Evolutionary conservation across 2,329 filamentous ascomycete genomes (phyloP), one percentile per base, ranked within the genome.

Genomic region (Botryotinia globosa): DNA sequence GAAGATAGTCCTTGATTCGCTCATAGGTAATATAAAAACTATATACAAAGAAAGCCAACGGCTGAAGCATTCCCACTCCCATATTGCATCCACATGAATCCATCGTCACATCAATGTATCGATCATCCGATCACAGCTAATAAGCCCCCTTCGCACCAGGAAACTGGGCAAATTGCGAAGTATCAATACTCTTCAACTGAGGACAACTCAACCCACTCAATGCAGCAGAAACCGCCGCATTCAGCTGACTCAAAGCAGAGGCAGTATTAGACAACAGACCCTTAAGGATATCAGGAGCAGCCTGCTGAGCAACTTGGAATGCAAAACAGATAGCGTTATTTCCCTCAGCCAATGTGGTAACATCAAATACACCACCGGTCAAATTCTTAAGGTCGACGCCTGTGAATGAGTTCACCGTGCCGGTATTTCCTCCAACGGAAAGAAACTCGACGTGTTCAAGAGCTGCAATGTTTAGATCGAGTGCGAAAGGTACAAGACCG

Each of bases 371-470:
- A 63, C 84, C 84, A 37, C 83, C 82, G 6, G 84, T 84, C 22
- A 86, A 51, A 72, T 86, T 79, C 1, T 74, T 73, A 1, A 85
- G 54, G 74, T 85, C 79, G 62, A 88, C 76, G 7, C 85, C 85
- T 9, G 83, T 80, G 76, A 87, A 88, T 32, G 82, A 84, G 80
- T 88, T 85, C n/a, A 85, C 82, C 4, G 81, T 82, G 29, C 86
- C 85, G 8, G 83, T 83, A 75, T 88, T 88, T 16, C 87, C 87
- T 16, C 87, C 87, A 25, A 88, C 82, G 73, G 81, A 83, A 37
- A 79, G 80, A 25, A 86, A 81, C 32, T 83, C 78, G 0, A 84
- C 84, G 67, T 86, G 81, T 74, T 83, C 80, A 29, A 77, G 4
- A 5, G 82, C 77, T 74, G 79, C 81, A 42, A 75, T 74, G 6